Percentiles rank a stretch among this genome's conserved stretches.
Conservation (phyloP, 2,329 filamentous ascomycete genomes). For the Cladosporium cucumerinum region DNA sequence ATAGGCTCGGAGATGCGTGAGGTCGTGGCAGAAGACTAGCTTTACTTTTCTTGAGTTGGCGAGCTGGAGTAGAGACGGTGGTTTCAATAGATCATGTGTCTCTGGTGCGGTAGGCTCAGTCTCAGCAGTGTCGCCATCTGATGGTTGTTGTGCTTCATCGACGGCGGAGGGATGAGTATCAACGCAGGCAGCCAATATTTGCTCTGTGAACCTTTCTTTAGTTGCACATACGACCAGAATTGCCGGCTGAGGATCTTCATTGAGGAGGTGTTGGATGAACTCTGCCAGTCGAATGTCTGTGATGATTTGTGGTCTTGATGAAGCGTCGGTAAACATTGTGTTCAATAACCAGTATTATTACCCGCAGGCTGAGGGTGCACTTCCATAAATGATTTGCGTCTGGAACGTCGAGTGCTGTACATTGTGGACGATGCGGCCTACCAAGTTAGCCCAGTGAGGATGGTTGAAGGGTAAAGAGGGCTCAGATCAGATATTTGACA, state of each 20-base stretch:
- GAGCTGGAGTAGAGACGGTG: constrained; percentile 34
- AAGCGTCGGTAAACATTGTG: not conserved
- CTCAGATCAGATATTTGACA: not conserved
- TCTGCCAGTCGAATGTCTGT: constrained; percentile 34
- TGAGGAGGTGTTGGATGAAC: constrained; percentile 63
- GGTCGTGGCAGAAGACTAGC: constrained; percentile 69
- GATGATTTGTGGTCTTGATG: not conserved
- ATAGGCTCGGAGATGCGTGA: constrained; percentile 74
- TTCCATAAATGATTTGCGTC: not conserved
- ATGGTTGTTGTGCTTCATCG: not conserved
- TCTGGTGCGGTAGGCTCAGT: not conserved
- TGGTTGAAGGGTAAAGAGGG: not conserved
- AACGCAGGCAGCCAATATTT: constrained; percentile 41
- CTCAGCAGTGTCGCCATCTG: not conserved
- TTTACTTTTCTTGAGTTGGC: constrained; percentile 66
- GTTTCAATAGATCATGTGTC: not conserved
- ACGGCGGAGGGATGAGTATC: not conserved
- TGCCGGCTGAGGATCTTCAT: constrained; percentile 54
- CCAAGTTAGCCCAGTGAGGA: not conserved
- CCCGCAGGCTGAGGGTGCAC: not conserved
- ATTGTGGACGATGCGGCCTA: not conserved
- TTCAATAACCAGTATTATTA: not conserved
- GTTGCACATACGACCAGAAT: constrained; percentile 70
- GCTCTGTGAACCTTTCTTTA: constrained; percentile 60
- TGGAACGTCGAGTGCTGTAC: not conserved